phyloP scores from a whole-genome alignment of 345 rosid species.

The Diplotaxis tenuifolia region DNA sequence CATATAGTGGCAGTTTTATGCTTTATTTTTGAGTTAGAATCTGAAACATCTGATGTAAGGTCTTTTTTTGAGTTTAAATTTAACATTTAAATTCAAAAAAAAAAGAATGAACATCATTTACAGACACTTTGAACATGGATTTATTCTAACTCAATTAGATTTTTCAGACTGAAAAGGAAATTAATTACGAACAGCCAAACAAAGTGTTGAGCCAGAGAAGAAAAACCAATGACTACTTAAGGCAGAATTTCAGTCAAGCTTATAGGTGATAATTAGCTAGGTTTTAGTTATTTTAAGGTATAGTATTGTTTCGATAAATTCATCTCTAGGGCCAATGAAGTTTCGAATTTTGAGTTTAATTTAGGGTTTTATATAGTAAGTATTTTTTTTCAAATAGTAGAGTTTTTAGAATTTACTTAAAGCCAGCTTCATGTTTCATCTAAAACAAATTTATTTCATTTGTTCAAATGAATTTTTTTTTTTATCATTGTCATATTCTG shows the following conservation, averaged over 20 bases:
- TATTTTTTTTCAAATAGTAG: background rate
- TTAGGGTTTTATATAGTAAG: background rate
- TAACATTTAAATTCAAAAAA: too few relatives aligned
- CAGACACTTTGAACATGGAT: background rate
- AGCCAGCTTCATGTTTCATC: background rate
- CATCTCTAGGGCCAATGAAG: background rate
- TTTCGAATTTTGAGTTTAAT: background rate
- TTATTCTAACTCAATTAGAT: background rate
- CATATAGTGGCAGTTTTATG: too few relatives aligned
- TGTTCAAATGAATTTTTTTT: background rate
- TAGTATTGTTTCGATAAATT: background rate
- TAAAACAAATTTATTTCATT: background rate
- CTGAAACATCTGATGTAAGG: too few relatives aligned
- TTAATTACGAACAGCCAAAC: background rate
- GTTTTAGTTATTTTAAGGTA: background rate
- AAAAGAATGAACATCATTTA: background rate
- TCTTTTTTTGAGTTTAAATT: too few relatives aligned
- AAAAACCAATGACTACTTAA: background rate
- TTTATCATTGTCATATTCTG: conserved; percentile 1
- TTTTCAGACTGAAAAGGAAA: background rate
- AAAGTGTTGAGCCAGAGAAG: background rate
- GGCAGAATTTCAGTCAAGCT: background rate
- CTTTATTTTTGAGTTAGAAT: too few relatives aligned
- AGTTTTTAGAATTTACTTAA: background rate
- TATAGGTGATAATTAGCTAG: background rate